Evolutionary conservation across 1,139 yeast species (phyloP), one percentile per base, ranked within the genome.

Genomic region (Pichia sp.): DNA sequence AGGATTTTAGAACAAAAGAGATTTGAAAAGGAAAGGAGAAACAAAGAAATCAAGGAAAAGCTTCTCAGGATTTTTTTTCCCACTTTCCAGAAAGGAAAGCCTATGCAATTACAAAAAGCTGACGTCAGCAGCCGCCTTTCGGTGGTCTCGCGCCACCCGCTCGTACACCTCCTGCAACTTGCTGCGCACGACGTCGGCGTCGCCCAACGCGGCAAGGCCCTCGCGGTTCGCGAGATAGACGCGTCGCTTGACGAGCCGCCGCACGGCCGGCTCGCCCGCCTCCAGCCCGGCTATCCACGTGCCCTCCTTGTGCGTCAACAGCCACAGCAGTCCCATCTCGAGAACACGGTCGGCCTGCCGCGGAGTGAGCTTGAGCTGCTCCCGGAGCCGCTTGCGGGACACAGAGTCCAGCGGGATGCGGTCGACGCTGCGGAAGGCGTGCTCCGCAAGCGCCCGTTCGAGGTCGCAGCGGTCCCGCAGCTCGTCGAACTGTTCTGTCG

Each of bases 401-500:
- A 64, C 86, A 2, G 90, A 83, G 9, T 68, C 72, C 5, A 75
- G 63, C 3, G 73, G 71, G 5, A 67, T 55, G 20, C 54, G 49
- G 6, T 27, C 40, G 20, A 63, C 33, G 3, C 52, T 57, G 14
- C 58, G 50, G 14, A 63, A 49, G 30, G 60, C 50, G 2, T 55
- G 58, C 2, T 45, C 30, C 2, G 51, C 36, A 9, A 58, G 34
- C 45, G 91, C 71, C 60, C 87, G 72, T 48, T 74, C 71, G 61
- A 93, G 75, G 67, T 93, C 99, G 57, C 85, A 79, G 38, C 93
- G 75, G 68, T 93, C 98, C 59, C 99, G 78, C 63, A 95, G 73
- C 66, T 89, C 96, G 66, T 93, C 99, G 71, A 93, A 93, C 46
- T 84, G 83, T 68, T 92, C 97, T 66, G 87, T 89, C 2, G 99